These are phyloP conservation scores for Daldinia decipiens DNA, from an alignment of 495 filamentous ascomycete genomes.

Conservation along the genomic window DNA sequence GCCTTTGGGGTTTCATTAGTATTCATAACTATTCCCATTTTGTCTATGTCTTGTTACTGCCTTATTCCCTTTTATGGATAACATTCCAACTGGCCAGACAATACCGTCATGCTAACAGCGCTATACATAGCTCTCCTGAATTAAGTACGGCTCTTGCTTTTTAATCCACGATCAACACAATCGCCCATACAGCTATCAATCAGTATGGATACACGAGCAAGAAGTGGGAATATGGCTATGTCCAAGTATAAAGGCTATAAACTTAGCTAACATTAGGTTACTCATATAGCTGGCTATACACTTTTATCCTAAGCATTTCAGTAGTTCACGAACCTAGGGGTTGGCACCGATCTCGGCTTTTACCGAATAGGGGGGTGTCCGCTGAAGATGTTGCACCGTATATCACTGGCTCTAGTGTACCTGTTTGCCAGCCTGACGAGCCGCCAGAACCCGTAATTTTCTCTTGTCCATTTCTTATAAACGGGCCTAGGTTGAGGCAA, in stretches of 20 bases:
- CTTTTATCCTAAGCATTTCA: too few relatives aligned
- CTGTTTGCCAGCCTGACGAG: background rate
- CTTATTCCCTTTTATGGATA: background rate
- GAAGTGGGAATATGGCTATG: too few relatives aligned
- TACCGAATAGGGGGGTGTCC: background rate
- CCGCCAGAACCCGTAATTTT: background rate
- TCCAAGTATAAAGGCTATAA: too few relatives aligned
- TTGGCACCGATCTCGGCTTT: too few relatives aligned
- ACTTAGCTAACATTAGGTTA: too few relatives aligned
- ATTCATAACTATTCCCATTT: too few relatives aligned
- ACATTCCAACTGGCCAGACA: background rate
- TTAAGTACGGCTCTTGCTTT: background rate
- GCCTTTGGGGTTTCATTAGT: too few relatives aligned
- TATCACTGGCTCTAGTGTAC: background rate
- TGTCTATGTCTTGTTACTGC: background rate
- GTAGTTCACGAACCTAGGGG: too few relatives aligned
- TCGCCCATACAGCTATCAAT: too few relatives aligned
- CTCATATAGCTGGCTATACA: too few relatives aligned
- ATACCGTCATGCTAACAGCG: background rate
- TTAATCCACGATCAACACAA: background rate
- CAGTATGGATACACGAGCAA: too few relatives aligned
- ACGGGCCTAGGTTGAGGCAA: background rate
- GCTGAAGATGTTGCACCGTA: background rate
- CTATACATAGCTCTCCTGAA: background rate
- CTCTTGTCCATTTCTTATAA: background rate